These are phyloP conservation scores for Rhizopogon salebrosus DNA, from an alignment of 768 basidiomycete genomes.

Conservation along the genomic window DNA sequence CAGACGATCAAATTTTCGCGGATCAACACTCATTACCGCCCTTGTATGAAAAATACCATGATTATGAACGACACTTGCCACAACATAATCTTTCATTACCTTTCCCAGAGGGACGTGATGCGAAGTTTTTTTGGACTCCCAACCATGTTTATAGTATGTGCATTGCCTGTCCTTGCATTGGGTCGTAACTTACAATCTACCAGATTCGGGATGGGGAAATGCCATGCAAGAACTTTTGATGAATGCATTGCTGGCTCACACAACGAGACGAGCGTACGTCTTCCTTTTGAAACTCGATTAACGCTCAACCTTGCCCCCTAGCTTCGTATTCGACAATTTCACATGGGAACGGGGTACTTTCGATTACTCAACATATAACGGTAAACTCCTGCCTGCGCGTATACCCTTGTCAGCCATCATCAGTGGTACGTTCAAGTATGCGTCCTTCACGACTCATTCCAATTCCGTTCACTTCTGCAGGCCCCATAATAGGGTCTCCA, in stretches of 20 bases:
- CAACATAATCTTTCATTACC: slow-evolving; percentile 38
- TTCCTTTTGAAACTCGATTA: background rate
- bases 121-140: slow-evolving; percentile 43
- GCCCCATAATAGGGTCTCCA: slow-evolving; percentile 40
- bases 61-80: slow-evolving; percentile 39
- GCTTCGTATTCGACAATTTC: slow-evolving; percentile 56
- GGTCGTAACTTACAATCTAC: background rate
- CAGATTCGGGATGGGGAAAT: slow-evolving; percentile 60
- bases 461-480: slow-evolving; percentile 13
- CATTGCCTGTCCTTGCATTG: background rate
- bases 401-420: slow-evolving; percentile 52
- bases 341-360: slow-evolving; percentile 43
- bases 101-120: slow-evolving; percentile 34
- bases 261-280: slow-evolving; percentile 44
- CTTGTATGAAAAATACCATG: slow-evolving; percentile 38
- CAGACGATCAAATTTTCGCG: background rate
- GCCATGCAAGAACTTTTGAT: slow-evolving; percentile 53
- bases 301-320: slow-evolving; percentile 9
- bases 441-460: background rate
- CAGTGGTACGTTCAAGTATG: slow-evolving; percentile 31
- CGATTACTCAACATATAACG: slow-evolving; percentile 43
- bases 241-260: slow-evolving; percentile 44
- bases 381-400: slow-evolving; percentile 45
- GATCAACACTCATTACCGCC: slow-evolving; percentile 31
- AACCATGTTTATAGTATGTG: slow-evolving; percentile 41